Evolutionary conservation across 306 rosid species (phyloP), one percentile per base, ranked within the genome.

Genomic region (Oemleria cerasiformis): DNA sequence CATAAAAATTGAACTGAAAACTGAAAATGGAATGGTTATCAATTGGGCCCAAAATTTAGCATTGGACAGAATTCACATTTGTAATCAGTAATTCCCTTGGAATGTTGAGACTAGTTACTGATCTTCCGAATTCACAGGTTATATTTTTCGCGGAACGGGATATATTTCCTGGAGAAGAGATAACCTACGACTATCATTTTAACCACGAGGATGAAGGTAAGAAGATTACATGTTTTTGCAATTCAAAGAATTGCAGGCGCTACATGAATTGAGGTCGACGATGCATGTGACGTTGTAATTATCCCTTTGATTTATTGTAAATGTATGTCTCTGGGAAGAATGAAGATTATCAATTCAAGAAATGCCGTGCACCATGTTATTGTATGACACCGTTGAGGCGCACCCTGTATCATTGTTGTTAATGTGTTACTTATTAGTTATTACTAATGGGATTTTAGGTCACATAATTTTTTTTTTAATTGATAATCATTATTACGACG

Each of bases 181-280:
- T 88, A 30, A 88, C 91, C 1, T 88, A 88, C 10, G 89, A 88
- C 78, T 88, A 88, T 78, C 85, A 86, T 66, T 88, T 88, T 30
- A 88, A 81, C 84, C 82, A 81, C 15, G 95, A 88, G 72, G 95
- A 86, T 45, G 91, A 88, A 84, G 95, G 91, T 73, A 86, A 84
- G 85, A 87, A 87, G 85, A 81, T 88, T 50, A 89, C 88, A 10
- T 88, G 95, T 73, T 86, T 75, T 73, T 88, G 91, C 78, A 79
- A 81, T 67, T 81, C 95, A 14, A 83, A 73, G 65, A 88, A 86
- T 61, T 88, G 95, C 83, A 83, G 91, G 84, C 89, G 95, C 78
- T 84, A 75, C 65, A 54, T 86, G 78, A 88, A 88, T 73, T 88
- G 77, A 84, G 44, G 42, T 8, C 9, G 11, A 4, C n/a, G 51